Percentiles rank a stretch among this genome's conserved stretches.
Conservation (phyloP, 2,329 filamentous ascomycete species). For the Cladosporium phlei region DNA sequence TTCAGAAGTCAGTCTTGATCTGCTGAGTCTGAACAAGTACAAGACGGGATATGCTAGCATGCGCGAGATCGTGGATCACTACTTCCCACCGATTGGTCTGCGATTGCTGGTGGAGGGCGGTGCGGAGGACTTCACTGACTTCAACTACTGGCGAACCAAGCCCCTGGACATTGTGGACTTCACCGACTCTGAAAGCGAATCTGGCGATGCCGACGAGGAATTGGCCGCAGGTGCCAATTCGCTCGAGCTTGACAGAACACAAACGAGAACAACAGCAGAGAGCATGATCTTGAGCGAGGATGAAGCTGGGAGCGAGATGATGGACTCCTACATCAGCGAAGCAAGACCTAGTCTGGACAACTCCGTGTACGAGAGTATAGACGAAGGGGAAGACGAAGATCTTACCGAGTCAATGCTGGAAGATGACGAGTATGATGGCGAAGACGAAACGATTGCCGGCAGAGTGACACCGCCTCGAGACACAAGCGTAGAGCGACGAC, state of each 20-base stretch:
- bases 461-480: constrained; percentile 3
- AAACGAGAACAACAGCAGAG: constrained; percentile 18
- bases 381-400: constrained; percentile 23
- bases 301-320: constrained; percentile 27
- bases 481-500: not conserved
- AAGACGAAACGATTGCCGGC: constrained; percentile 25
- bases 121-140: constrained; percentile 93
- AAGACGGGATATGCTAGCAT: constrained; percentile 97
- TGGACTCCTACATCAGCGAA: constrained; percentile 21
- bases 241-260: constrained; percentile 15
- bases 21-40: constrained; percentile 86
- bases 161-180: constrained; percentile 85
- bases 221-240: constrained; percentile 5
- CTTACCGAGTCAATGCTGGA: constrained; percentile 17
- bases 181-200: constrained; percentile 67
- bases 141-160: constrained; percentile 88
- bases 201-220: constrained; percentile 29
- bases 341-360: constrained; percentile 18
- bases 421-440: constrained; percentile 15
- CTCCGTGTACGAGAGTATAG: constrained; percentile 16
- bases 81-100: constrained; percentile 87
- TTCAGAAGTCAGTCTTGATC: constrained; percentile 86
- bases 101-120: constrained; percentile 78
- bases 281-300: constrained; percentile 28
- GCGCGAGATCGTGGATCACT: constrained; percentile 95